Evolutionary conservation across 371 early-diverging fungal genomes (phyloP).

Genomic region (Rhizopus sp.): DNA sequence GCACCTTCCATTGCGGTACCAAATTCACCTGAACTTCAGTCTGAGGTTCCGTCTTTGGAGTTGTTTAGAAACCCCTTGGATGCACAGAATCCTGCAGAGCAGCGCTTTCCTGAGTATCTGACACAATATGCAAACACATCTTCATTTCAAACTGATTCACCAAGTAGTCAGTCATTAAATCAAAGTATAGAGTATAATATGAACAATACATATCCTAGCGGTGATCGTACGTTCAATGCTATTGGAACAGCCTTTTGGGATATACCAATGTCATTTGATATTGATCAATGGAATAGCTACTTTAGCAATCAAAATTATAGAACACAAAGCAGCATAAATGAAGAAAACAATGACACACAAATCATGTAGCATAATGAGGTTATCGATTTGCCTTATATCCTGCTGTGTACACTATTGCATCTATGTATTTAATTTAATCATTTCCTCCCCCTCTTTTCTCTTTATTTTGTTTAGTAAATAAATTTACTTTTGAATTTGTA

Average conservation of each 20-base stretch:
- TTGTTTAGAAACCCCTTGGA: conserved; percentile 22
- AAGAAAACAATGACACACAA: too few relatives aligned
- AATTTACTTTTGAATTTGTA: too few relatives aligned
- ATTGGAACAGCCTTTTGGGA: conserved; percentile 31
- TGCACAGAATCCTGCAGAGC: conserved; percentile 18
- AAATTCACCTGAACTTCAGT: conserved; percentile 29
- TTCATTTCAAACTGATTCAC: conserved; percentile 1
- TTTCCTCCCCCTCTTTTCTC: too few relatives aligned
- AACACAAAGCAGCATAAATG: too few relatives aligned
- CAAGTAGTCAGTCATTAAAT: conserved; percentile 1
- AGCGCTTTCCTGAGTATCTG: conserved; percentile 23
- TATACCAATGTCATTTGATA: conserved; percentile 30
- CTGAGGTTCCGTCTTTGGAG: conserved; percentile 12
- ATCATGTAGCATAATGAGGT: too few relatives aligned
- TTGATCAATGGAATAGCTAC: conserved; percentile 34
- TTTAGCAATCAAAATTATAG: conserved; percentile 21
- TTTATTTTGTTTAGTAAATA: too few relatives aligned
- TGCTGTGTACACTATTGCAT: too few relatives aligned
- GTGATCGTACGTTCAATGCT: conserved; percentile 14
- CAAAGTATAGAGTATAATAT: not conserved
- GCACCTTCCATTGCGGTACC: conserved; percentile 41
- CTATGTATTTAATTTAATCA: too few relatives aligned
- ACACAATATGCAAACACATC: conserved; percentile 15
- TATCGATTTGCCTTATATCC: too few relatives aligned
- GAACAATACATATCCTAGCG: not conserved